Evolutionary conservation across 768 basidiomycete species (phyloP), one percentile per base, ranked within the genome.

Genomic region (Suillus subalutaceus): DNA sequence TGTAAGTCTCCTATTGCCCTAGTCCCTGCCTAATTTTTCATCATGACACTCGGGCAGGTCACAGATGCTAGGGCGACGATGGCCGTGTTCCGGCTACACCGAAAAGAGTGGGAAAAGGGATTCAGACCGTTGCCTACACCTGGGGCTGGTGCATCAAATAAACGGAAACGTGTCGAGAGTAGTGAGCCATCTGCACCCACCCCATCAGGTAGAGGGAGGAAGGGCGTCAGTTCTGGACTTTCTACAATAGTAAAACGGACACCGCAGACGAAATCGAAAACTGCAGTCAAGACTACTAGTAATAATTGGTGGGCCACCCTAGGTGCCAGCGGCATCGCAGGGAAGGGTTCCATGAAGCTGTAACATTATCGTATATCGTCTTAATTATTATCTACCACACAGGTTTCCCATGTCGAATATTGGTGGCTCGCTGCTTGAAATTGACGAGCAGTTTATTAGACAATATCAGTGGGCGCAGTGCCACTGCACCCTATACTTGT

Each of bases 31-130:
- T 46, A 2, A 52, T 12, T 50, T 50, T 32, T 67, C 30, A 59
- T 52, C 32, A 62, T 16, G 52, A 32, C 20, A 38, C 30, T 35
- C 46, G 32, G 61, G 55, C 62, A 97, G 96, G 89, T 98, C 6
- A 92, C 87, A 20, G 96, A 99, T 74, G 95, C 96, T 1, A 85
- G 96, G 62, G 97, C 96, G 0, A 93, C 96, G 0, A 97, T 99
- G 94, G 96, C 94, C 0, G 81, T 98, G 46, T 98, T 92, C 75
- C 85, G 95, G 8, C 73, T 96, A 20, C 85, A 96, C 76, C 89
- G 91, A 70, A 88, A 87, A 62, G 83, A 87, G 57, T 99, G 94
- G 94, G 96, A 99, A 69, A 82, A 82, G 65, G 81, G 83, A 26
- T 68, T 67, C 35, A 71, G 58, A 57, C 53, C 61, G 35, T 32